Percentiles rank a stretch among this genome's conserved stretches.
Conservation (phyloP, 164 flowering plant genomes). For the Vitis vinifera region DNA sequence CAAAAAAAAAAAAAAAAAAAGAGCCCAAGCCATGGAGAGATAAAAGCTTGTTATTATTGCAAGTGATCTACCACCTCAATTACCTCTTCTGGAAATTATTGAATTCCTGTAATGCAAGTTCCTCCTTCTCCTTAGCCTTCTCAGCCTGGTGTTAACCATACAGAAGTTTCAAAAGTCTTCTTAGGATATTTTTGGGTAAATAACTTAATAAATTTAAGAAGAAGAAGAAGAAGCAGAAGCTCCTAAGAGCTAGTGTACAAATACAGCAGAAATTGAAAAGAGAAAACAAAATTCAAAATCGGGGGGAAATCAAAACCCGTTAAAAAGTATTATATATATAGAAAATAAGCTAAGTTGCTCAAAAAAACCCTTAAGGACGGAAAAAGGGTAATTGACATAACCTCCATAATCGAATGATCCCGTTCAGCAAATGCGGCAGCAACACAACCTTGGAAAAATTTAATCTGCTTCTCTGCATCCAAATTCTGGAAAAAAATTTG, state of each 20-base stretch:
- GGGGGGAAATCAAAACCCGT: not conserved
- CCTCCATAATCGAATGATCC: constrained; percentile 90
- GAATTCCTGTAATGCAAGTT: constrained; percentile 46
- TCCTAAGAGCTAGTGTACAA: too few relatives aligned
- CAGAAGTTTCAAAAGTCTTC: constrained; percentile 8
- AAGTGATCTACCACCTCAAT: not conserved
- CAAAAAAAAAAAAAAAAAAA: too few relatives aligned
- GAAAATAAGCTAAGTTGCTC: not conserved
- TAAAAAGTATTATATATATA: not conserved
- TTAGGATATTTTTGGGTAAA: not conserved
- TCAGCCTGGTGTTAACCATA: constrained; percentile 67
- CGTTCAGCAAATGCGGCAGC: constrained; percentile 97
- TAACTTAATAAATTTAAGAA: not conserved
- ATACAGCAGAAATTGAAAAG: too few relatives aligned
- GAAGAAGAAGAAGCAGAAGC: too few relatives aligned
- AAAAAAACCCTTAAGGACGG: not conserved
- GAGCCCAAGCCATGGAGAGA: too few relatives aligned
- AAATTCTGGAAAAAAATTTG: constrained; percentile 48
- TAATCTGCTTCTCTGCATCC: constrained; percentile 89
- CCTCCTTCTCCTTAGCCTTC: constrained; percentile 89
- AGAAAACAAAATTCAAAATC: too few relatives aligned
- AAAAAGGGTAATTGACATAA: constrained; percentile 15
- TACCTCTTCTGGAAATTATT: constrained; percentile 60
- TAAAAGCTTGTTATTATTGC: too few relatives aligned
- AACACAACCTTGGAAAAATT: constrained; percentile 88